phyloP scores from a whole-genome alignment of 169 alveolate genomes.

The Theileria sp. region DNA sequence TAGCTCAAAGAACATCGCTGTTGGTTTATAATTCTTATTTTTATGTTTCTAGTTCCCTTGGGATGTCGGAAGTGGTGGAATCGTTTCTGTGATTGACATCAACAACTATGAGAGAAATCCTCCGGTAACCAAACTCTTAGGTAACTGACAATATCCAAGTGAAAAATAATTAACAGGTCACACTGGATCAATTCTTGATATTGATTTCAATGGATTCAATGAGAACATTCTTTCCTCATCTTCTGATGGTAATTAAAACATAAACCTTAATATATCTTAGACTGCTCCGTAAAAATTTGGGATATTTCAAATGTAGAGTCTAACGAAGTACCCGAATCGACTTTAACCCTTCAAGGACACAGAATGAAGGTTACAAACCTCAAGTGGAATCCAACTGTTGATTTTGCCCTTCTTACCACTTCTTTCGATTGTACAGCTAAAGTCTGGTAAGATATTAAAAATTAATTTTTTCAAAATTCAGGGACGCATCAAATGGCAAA shows the following conservation, averaged over 20 bases:
- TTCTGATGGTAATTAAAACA: slow-evolving; percentile 67
- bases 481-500: slow-evolving; percentile 59
- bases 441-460: slow-evolving; percentile 66
- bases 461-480: neutral
- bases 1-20: slow-evolving; percentile 52
- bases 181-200: slow-evolving; percentile 65
- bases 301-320: slow-evolving; percentile 49
- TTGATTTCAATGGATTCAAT: slow-evolving; percentile 69
- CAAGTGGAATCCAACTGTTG: slow-evolving; percentile 71
- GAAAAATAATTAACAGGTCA: slow-evolving; percentile 36
- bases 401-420: slow-evolving; percentile 66
- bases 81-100: slow-evolving; percentile 61
- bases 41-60: slow-evolving; percentile 66
- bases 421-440: slow-evolving; percentile 62
- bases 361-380: slow-evolving; percentile 69
- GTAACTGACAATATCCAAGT: slow-evolving; percentile 20
- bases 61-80: slow-evolving; percentile 80
- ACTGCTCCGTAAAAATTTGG: slow-evolving; percentile 69
- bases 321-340: slow-evolving; percentile 35
- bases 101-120: slow-evolving; percentile 67
- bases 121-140: slow-evolving; percentile 61
- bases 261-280: neutral
- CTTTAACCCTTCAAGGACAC: slow-evolving; percentile 68
- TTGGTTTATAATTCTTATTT: slow-evolving; percentile 19
- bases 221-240: slow-evolving; percentile 68